phyloP scores from a whole-genome alignment of 768 basidiomycete species.

The Podaxis sp. region DNA sequence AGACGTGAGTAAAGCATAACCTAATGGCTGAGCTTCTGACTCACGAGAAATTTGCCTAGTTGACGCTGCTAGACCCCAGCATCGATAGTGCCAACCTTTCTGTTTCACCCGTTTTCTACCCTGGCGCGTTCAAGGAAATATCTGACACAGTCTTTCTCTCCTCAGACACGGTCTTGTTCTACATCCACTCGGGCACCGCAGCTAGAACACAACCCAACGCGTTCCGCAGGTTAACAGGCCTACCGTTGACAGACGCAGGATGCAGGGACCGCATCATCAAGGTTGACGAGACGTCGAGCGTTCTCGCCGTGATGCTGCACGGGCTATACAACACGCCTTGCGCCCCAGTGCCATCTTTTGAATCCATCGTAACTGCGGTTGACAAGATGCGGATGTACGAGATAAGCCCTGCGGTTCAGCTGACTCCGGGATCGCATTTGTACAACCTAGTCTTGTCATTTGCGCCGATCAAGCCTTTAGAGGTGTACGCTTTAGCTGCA shows the following conservation, averaged over 20 bases:
- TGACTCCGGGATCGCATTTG: conserved; percentile 2
- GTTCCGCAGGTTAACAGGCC: conserved; percentile 6
- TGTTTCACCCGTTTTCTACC: conserved; percentile 17
- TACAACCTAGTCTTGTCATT: conserved; percentile 16
- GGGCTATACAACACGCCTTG: conserved; percentile 15
- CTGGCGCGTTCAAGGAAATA: not conserved
- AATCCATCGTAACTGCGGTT: conserved; percentile 12
- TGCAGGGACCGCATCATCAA: conserved; percentile 6
- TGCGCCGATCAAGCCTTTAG: conserved; percentile 13
- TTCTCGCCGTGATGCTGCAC: conserved; percentile 17
- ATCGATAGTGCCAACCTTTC: conserved; percentile 1
- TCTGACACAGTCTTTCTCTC: conserved; percentile 16
- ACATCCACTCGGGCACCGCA: conserved; percentile 13
- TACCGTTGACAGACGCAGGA: not conserved
- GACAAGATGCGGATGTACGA: conserved; percentile 16
- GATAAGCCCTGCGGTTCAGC: conserved; percentile 6
- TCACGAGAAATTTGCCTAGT: not conserved
- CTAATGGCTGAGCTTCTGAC: not conserved
- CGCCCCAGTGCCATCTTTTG: conserved; percentile 10
- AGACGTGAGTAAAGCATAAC: not conserved
- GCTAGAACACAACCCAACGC: conserved; percentile 11
- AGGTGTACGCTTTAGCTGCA: conserved; percentile 17
- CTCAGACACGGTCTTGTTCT: conserved; percentile 17
- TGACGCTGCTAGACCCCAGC: not conserved
- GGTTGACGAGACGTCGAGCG: conserved; percentile 6